Evolutionary conservation across 1,284 basidiomycete genomes (phyloP).

Genomic region (Anthracocystis setariae): DNA sequence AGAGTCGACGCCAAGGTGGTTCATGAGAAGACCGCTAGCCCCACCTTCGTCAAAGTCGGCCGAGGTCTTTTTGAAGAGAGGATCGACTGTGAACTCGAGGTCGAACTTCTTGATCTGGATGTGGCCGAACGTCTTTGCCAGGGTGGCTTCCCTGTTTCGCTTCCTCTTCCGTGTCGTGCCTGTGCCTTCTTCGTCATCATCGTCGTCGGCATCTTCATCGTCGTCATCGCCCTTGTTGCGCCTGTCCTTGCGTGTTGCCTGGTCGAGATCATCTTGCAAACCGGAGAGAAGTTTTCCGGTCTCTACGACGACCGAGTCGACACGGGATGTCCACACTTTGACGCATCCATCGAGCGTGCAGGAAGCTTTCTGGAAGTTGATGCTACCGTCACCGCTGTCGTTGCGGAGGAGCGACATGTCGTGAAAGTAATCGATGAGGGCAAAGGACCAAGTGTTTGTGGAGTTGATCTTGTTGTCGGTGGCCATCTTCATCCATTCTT

Average conservation of each 20-base stretch:
- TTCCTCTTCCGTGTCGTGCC: slow-evolving; percentile 70
- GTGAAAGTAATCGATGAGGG: slow-evolving; percentile 98
- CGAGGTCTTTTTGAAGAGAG: slow-evolving; percentile 95
- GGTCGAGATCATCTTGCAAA: slow-evolving; percentile 73
- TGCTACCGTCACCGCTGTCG: slow-evolving; percentile 69
- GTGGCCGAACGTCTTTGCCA: slow-evolving; percentile 71
- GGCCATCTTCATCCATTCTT: slow-evolving; percentile 99
- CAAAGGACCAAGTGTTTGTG: slow-evolving; percentile 96
- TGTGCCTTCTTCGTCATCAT: slow-evolving; percentile 74
- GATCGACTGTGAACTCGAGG: slow-evolving; percentile 90
- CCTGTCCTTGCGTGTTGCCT: slow-evolving; percentile 37
- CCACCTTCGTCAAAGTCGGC: slow-evolving; percentile 99
- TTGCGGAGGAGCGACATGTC: slow-evolving; percentile 91
- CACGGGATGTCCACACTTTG: slow-evolving; percentile 98
- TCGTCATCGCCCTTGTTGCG: slow-evolving; percentile 69
- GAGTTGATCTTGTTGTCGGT: slow-evolving; percentile 99
- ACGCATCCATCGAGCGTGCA: slow-evolving; percentile 98
- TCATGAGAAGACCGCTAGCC: slow-evolving; percentile 77
- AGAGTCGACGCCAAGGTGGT: slow-evolving; percentile 76
- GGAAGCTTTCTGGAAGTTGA: slow-evolving; percentile 98
- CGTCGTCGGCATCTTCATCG: slow-evolving; percentile 69
- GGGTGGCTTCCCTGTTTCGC: slow-evolving; percentile 62
- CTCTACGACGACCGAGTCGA: slow-evolving; percentile 95
- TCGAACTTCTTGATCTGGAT: slow-evolving; percentile 81
- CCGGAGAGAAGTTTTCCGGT: slow-evolving; percentile 95